These are phyloP conservation scores for Coniochaeta prunicola DNA, from an alignment of 2,329 filamentous ascomycete genomes.

Conservation along the genomic window DNA sequence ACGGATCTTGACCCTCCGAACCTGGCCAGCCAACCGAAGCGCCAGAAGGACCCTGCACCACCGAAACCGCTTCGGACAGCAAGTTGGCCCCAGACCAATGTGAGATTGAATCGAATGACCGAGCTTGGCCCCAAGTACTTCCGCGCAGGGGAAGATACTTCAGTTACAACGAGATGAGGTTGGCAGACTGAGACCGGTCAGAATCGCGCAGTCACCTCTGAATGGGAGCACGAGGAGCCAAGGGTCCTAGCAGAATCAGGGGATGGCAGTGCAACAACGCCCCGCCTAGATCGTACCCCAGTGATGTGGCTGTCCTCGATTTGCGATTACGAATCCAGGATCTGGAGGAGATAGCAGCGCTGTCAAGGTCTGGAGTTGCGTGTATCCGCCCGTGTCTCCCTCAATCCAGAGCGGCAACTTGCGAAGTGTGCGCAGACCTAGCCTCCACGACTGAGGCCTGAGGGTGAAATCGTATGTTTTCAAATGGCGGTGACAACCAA, in stretches of 20 bases:
- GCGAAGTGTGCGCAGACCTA: no score
- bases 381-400: background rate
- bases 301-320: background rate
- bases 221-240: background rate
- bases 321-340: background rate
- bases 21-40: background rate
- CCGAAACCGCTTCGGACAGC: background rate
- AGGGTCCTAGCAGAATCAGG: background rate
- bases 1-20: background rate
- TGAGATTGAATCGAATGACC: background rate
- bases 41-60: background rate
- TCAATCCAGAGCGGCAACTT: no score
- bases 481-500: background rate
- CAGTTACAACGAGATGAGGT: background rate
- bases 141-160: background rate
- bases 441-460: no score
- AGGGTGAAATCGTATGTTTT: background rate
- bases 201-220: background rate
- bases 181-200: background rate
- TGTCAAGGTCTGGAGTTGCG: background rate
- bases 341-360: background rate
- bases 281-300: background rate
- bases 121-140: background rate
- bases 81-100: background rate
- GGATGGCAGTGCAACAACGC: background rate